Percentiles rank a stretch among this genome's conserved stretches.
These are phyloP conservation scores for Nannizziopsis barbatae DNA, from an alignment of 2,329 filamentous ascomycete genomes.

Conservation along the genomic window DNA sequence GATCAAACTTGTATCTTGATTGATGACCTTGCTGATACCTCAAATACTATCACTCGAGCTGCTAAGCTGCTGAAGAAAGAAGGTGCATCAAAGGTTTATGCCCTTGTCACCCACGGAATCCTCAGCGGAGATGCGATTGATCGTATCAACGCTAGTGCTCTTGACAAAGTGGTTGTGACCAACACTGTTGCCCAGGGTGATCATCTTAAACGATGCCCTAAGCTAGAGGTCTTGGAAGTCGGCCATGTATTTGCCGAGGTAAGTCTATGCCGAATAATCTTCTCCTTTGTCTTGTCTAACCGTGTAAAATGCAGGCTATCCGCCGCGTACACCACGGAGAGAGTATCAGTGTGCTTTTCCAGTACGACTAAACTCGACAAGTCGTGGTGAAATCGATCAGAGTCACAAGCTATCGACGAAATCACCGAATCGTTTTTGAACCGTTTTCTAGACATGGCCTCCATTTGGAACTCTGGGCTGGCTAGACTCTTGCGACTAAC, in stretches of 20 bases:
- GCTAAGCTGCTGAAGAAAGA: constrained; percentile 95
- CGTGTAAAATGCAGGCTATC: constrained; percentile 51
- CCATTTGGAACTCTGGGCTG: background rate
- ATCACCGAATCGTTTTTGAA: background rate
- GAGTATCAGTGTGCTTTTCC: constrained; percentile 91
- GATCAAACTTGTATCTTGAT: constrained; percentile 78
- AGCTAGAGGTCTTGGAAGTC: constrained; percentile 85
- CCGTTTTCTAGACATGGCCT: background rate
- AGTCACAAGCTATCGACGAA: constrained; percentile 2
- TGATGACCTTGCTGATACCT: constrained; percentile 90
- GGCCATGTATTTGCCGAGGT: constrained; percentile 82
- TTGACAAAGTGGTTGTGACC: constrained; percentile 90
- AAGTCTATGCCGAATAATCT: constrained; percentile 18
- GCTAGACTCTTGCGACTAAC: constrained; percentile 1
- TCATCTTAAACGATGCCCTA: constrained; percentile 64
- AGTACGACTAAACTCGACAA: constrained; percentile 50
- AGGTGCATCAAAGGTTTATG: constrained; percentile 77
- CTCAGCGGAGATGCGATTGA: constrained; percentile 91
- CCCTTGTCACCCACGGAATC: constrained; percentile 87
- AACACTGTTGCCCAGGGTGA: constrained; percentile 88
- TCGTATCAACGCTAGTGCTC: constrained; percentile 79
- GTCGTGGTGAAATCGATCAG: background rate
- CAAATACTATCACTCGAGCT: constrained; percentile 91
- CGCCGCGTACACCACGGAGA: constrained; percentile 94
- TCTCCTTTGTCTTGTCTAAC: constrained; percentile 19